Evolutionary conservation across 768 basidiomycete genomes (phyloP).

Genomic region (Vararia minispora): DNA sequence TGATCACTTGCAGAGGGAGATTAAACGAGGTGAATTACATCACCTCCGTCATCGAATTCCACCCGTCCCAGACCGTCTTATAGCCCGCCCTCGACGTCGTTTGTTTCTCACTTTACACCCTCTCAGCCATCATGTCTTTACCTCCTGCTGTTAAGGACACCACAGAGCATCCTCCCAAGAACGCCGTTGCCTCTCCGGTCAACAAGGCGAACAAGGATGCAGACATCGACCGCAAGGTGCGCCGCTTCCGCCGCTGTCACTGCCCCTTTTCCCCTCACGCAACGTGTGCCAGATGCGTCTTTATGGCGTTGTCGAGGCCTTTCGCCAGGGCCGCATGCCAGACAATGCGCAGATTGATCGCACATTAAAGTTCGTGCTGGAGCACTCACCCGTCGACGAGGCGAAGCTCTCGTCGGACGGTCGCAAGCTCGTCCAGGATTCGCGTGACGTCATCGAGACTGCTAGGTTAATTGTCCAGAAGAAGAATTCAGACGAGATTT

Average conservation of each 20-base stretch:
- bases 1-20: too few relatives aligned
- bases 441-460: constrained; percentile 72
- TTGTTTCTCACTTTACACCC: background rate
- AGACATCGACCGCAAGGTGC: constrained; percentile 72
- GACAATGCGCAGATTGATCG: constrained; percentile 72
- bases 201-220: constrained; percentile 49
- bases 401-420: constrained; percentile 68
- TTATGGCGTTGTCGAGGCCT: constrained; percentile 73
- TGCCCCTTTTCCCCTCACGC: background rate
- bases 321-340: constrained; percentile 70
- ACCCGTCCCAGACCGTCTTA: too few relatives aligned
- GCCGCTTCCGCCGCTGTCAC: background rate
- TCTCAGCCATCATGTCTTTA: constrained; percentile 44
- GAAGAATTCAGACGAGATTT: constrained; percentile 85
- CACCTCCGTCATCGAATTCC: too few relatives aligned
- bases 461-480: constrained; percentile 57
- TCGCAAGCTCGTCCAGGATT: constrained; percentile 61
- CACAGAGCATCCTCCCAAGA: constrained; percentile 36
- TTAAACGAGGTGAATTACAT: too few relatives aligned
- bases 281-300: constrained; percentile 44
- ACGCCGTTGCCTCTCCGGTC: constrained; percentile 55
- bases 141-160: constrained; percentile 53
- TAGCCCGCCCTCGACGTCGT: background rate
- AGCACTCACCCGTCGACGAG: constrained; percentile 46
- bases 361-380: constrained; percentile 54